Percentiles rank a stretch among this genome's conserved stretches.
These are phyloP conservation scores for Metschnikowia borealis DNA, from an alignment of 805 yeast genomes.

Conservation along the genomic window DNA sequence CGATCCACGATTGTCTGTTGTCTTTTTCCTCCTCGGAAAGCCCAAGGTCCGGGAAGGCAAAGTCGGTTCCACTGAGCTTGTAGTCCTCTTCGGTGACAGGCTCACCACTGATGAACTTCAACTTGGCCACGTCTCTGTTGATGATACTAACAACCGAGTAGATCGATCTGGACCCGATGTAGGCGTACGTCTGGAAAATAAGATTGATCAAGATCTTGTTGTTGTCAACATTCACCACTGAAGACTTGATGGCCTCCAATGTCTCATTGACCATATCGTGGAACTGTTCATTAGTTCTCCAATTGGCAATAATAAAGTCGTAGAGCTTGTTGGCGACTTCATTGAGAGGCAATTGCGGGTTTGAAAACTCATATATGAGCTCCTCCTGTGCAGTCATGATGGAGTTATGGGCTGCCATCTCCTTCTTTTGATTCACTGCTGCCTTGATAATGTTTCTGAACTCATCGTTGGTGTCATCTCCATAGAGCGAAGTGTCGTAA, in stretches of 20 bases:
- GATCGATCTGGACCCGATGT: constrained; percentile 83
- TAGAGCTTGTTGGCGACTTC: constrained; percentile 37
- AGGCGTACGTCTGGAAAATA: constrained; percentile 67
- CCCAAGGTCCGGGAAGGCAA: constrained; percentile 27
- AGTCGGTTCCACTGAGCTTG: constrained; percentile 27
- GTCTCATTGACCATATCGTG: constrained; percentile 31
- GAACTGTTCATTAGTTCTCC: constrained; percentile 37
- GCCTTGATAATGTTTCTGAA: constrained; percentile 24
- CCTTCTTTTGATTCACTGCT: constrained; percentile 23
- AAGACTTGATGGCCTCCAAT: constrained; percentile 20
- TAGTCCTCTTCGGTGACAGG: constrained; percentile 28
- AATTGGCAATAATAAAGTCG: constrained; percentile 38
- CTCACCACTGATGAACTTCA: constrained; percentile 35
- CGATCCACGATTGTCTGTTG: constrained; percentile 32
- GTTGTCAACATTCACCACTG: constrained; percentile 17
- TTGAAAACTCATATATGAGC: constrained; percentile 33
- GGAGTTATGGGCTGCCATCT: constrained; percentile 17
- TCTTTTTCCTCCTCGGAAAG: constrained; percentile 22
- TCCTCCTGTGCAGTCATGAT: constrained; percentile 36
- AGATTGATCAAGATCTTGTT: constrained; percentile 50
- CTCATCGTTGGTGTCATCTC: constrained; percentile 23
- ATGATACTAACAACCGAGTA: constrained; percentile 44
- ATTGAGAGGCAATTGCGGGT: constrained; percentile 34
- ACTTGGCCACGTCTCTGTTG: constrained; percentile 37
- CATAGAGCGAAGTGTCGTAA: constrained; percentile 36